Base-by-base conservation (phyloP, 1,139 yeast genomes). In the Pichia sp. region DNA sequence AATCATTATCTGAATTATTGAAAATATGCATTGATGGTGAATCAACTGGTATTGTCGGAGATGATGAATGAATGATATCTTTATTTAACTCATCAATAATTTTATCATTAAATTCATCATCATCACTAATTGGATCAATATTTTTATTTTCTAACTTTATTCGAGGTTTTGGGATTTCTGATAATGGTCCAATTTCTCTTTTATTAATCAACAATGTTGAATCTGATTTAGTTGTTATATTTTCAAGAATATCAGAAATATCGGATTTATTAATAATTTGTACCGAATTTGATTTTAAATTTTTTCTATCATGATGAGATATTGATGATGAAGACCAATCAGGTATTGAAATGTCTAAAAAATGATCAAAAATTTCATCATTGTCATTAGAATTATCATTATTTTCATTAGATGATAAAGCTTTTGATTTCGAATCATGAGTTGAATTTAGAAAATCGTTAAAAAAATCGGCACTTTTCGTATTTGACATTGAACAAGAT, bases 21-120 rank as follows among this genome's bases (percentile, higher is more conserved):
- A 41, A 41, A 11, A 41, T 37, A 29, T 47, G 43, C 51, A 46
- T 49, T 4, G 51, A 45, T 3, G 58, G 59, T 1, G 59, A 55
- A 27, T 53, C 55, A 2, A 52, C 42, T 5, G 53, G 53, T 3
- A 54, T 50, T 0, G 57, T 52, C 26, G 57, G 58, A 30, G 56
- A 52, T n/a, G 48, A 54, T 8, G 41, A 41, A 12, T 45, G 37
- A 8, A 47, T 29, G 26, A 43, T 45, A 3, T 42, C 42, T 22
- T 49, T 49, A 12, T 45, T 41, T 11, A 48, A 46, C 16, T 33
- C 40, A 16, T 35, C 49, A 12, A 43, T 41, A 12, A 48, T 46
- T 23, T 33, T 39, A 16, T 35, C 26, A 22, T 30, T 45, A 16
- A 45, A 29, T 6, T n/a, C 26, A 22, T 30, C 46, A 16, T 46